A percentile compares a stretch with the other conserved stretches of the same genome.
Evolutionary conservation across 345 rosid genomes (phyloP).

Genomic region (Chamaenerion angustifolium): DNA sequence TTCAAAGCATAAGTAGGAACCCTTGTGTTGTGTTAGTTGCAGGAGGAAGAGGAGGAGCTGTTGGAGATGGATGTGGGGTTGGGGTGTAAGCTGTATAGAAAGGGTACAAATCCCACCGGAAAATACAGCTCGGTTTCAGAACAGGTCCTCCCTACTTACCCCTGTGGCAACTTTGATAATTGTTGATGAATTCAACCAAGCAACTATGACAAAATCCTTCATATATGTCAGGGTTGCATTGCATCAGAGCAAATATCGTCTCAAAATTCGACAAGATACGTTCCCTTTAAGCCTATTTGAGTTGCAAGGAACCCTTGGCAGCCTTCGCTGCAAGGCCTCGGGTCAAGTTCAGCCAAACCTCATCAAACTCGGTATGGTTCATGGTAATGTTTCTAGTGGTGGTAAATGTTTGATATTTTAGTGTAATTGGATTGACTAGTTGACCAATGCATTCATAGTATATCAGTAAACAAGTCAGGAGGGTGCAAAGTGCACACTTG

Average conservation of each 20-base stretch:
- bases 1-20: too few relatives aligned
- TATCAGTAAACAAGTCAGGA: too few relatives aligned
- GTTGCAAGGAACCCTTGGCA: constrained; percentile 15
- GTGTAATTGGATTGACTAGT: too few relatives aligned
- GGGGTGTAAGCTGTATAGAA: constrained; percentile 15
- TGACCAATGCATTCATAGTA: too few relatives aligned
- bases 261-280: constrained; percentile 1
- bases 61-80: constrained; percentile 7
- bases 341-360: constrained; percentile 21
- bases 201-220: constrained; percentile 21
- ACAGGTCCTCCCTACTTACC: constrained; percentile 27
- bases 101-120: constrained; percentile 33
- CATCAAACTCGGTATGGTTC: constrained; percentile 12
- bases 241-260: constrained; percentile 26
- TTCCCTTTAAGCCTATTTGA: constrained; percentile 24
- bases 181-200: constrained; percentile 6
- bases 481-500: too few relatives aligned
- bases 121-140: constrained; percentile 27
- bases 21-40: neutral
- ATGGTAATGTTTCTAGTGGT: constrained; percentile 5
- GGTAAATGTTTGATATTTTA: too few relatives aligned
- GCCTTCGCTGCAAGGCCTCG: constrained; percentile 8
- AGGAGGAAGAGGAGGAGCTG: neutral
- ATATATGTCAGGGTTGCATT: constrained; percentile 48
- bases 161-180: constrained; percentile 10